Base-by-base conservation (phyloP, 1,139 yeast genomes). In the Pichia sp. region DNA sequence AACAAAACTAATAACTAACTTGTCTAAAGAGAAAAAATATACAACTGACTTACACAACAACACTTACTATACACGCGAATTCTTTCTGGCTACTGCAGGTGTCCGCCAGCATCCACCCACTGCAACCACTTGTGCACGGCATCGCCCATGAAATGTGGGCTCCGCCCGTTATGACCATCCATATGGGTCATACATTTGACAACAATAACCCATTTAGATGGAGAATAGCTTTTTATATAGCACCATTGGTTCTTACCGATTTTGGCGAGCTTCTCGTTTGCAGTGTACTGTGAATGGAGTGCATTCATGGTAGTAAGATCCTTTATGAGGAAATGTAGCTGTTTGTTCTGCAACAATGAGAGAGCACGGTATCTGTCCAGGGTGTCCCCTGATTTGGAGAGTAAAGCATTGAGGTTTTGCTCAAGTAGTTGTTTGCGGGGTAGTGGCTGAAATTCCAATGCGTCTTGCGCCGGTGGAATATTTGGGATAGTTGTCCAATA, bases 191-290 rank as follows among this genome's bases (percentile, higher is more conserved):
- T 44, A 31, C 42, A 44, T 41, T 52, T 53, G 11, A 54, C 36
- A 9, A 55, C 41, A 11, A 55, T 26, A 11, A 54, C 33, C 32
- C 39, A 43, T 33, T 47, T 52, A 3, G 40, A 40, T 4, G 44
- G 34, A 11, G 37, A 30, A 6, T 42, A 35, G 19, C 49, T 35
- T 31, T 34, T 47, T 17, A 48, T 44, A 22, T 54, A 36, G 33
- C 59, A 49, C 56, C 60, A 56, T 51, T 55, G 53, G 25, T 47
- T 51, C 23, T 39, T 46, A 36, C 49, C 51, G 15, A 56, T 39
- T 36, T 55, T 55, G 14, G 52, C 39, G 4, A 55, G 37, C 34
- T 51, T 53, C 31, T 53, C 55, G 5, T 33, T 14, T 22, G 10
- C 24, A 22, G 24, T 7, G 24, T 10, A 18, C 15, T 14, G 34